These are phyloP conservation scores for Iris macrosiphon DNA, from an alignment of 106 monocot genomes.

Conservation along the genomic window DNA sequence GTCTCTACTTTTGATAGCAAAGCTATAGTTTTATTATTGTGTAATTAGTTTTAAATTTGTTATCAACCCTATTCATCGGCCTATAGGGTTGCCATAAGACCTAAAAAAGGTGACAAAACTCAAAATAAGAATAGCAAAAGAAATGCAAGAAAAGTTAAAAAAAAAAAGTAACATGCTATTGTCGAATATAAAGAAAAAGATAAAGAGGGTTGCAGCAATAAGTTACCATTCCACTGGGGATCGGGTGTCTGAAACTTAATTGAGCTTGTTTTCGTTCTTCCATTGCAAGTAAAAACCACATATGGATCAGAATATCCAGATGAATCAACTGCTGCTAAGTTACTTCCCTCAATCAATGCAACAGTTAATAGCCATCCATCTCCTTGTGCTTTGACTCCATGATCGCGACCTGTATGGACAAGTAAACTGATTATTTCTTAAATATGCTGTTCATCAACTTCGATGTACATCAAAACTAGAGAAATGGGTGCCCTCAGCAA, in stretches of 20 bases:
- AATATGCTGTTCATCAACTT: too few species aligned
- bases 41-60: too few species aligned
- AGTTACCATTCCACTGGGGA: slow-evolving; percentile 92
- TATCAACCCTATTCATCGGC: too few species aligned
- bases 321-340: slow-evolving; percentile 60
- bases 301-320: slow-evolving; percentile 77
- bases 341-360: slow-evolving; percentile 82
- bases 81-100: too few species aligned
- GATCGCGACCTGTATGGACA: slow-evolving; percentile 61
- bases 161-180: too few species aligned
- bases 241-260: slow-evolving; percentile 82
- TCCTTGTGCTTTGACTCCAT: slow-evolving; percentile 89
- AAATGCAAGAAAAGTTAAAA: background rate
- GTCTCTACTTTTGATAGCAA: too few species aligned
- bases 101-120: background rate
- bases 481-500: too few species aligned
- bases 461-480: too few species aligned
- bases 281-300: slow-evolving; percentile 87
- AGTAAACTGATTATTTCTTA: background rate
- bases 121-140: background rate
- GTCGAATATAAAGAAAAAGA: background rate
- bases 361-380: slow-evolving; percentile 93
- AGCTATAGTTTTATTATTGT: too few species aligned
- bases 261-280: slow-evolving; percentile 81
- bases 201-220: background rate